Evolutionary conservation across 1,284 basidiomycete species (phyloP).

Genomic region (Boletus semigastroideus): DNA sequence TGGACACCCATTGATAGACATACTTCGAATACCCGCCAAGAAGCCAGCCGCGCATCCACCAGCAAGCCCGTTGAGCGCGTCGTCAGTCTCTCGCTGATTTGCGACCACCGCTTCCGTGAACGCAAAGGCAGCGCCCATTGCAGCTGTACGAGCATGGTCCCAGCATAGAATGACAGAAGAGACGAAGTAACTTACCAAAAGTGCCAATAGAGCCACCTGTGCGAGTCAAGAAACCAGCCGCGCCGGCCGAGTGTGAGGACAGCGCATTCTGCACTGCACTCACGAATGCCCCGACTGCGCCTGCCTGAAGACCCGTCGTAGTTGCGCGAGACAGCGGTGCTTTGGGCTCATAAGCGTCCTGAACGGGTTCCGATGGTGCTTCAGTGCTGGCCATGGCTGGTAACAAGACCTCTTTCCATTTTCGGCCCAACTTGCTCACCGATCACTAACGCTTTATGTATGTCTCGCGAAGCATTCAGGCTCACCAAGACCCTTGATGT

Average conservation of each 20-base stretch:
- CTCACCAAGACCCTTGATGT: conserved; percentile 32
- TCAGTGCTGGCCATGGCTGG: conserved; percentile 38
- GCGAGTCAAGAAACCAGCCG: conserved; percentile 36
- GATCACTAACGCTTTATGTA: not conserved
- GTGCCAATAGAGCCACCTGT: conserved; percentile 66
- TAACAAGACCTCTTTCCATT: conserved; percentile 22
- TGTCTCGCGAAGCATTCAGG: conserved; percentile 19
- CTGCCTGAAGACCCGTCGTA: conserved; percentile 65
- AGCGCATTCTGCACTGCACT: conserved; percentile 86
- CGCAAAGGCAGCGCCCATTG: conserved; percentile 89
- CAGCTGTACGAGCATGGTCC: conserved; percentile 56
- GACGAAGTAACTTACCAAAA: conserved; percentile 78
- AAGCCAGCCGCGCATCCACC: conserved; percentile 95
- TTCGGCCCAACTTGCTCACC: conserved; percentile 15
- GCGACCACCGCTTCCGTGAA: conserved; percentile 80
- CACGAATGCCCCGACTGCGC: conserved; percentile 74
- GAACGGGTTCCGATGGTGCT: conserved; percentile 21
- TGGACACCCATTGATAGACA: conserved; percentile 15
- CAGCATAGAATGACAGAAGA: conserved; percentile 71
- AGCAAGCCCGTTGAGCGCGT: conserved; percentile 81
- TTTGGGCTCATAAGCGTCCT: conserved; percentile 53
- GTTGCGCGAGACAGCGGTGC: conserved; percentile 60
- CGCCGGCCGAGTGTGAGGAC: conserved; percentile 55
- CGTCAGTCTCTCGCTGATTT: conserved; percentile 80
- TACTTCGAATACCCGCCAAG: conserved; percentile 82